Evolutionary conservation across 177 flowering plant species (phyloP), one percentile per base, ranked within the genome.

Genomic region (Vitis hybrid): DNA sequence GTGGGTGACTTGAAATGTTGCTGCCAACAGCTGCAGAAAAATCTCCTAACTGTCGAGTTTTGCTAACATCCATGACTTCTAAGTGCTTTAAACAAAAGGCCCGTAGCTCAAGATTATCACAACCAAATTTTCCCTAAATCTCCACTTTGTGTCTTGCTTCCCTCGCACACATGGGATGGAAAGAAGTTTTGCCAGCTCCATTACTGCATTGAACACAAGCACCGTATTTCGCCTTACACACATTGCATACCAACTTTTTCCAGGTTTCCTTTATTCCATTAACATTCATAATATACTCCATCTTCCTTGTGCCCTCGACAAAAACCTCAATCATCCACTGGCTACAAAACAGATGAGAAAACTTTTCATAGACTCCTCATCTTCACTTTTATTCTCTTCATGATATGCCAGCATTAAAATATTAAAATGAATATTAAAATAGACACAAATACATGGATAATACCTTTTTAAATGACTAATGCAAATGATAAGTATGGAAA

Each of bases 321-420:
- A 83, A 90, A 48, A 89, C 88, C 82, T 92, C 99, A 40, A 97
- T 95, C 87, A 87, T 85, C 98, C 98, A 94, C 65, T 69, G 88
- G 63, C 90, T 74, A 75, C 99, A 96, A 80, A 94, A 87, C 81
- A 96, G 79, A 76, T 96, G 99, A 35, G 85, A 90, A 72, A 88
- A 96, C 77, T 84, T 82, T 24, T 24, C 30, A 64, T 46, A 64
- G 70, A 21, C 15, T 74, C 79, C 17, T 73, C 80, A 65, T 58
- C 59, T 50, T 78, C 80, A 24, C 61, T 75, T 27, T 66, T 77
- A 30, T 59, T 24, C 27, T 24, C 27, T 24, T 24, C 27, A 24
- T 24, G 27, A 24, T 24, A 24, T 24, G 27, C 27, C 27, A 24
- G 27, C 27, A 24, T 24, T 24, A 24, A 24, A 24, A 24, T 24